Conservation (phyloP, 805 yeast species). For the Candida krabiensis region DNA sequence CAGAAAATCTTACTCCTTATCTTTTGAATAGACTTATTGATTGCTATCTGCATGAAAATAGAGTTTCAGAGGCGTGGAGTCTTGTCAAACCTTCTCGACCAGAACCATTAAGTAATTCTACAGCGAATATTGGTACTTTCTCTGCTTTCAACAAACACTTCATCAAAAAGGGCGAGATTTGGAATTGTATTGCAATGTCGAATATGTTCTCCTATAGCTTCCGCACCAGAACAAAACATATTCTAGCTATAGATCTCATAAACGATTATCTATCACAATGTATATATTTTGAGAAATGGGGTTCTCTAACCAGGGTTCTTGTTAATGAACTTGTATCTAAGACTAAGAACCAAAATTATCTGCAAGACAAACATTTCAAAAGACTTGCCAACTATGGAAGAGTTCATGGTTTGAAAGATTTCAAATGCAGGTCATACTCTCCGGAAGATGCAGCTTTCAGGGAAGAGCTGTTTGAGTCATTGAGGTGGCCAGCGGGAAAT, state of each 20-base stretch:
- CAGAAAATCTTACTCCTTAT: slow-evolving; percentile 11
- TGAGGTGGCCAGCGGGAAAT: slow-evolving; percentile 20
- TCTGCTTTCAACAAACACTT: slow-evolving; percentile 22
- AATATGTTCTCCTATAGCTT: slow-evolving; percentile 19
- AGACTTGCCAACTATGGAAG: slow-evolving; percentile 22
- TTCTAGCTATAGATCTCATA: slow-evolving; percentile 20
- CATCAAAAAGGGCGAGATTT: slow-evolving; percentile 19
- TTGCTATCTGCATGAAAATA: slow-evolving; percentile 16
- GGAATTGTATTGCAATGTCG: slow-evolving; percentile 26
- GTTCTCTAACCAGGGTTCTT: slow-evolving; percentile 16
- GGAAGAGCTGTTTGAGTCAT: slow-evolving; percentile 10
- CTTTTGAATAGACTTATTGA: slow-evolving; percentile 23
- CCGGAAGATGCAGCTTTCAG: slow-evolving; percentile 13
- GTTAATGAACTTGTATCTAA: slow-evolving; percentile 9
- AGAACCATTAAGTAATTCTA: not conserved
- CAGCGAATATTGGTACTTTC: slow-evolving; percentile 21
- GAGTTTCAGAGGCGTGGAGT: slow-evolving; percentile 21
- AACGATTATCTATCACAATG: slow-evolving; percentile 18
- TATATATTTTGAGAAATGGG: slow-evolving; percentile 29
- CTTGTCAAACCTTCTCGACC: slow-evolving; percentile 6
- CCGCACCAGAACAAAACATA: slow-evolving; percentile 7
- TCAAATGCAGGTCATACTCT: slow-evolving; percentile 15
- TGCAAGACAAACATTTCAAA: slow-evolving; percentile 13
- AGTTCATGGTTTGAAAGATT: slow-evolving; percentile 21
- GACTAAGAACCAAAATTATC: slow-evolving; percentile 10